Evolutionary conservation across 768 basidiomycete genomes (phyloP).

Genomic region (Strobilomyces dryophilus): DNA sequence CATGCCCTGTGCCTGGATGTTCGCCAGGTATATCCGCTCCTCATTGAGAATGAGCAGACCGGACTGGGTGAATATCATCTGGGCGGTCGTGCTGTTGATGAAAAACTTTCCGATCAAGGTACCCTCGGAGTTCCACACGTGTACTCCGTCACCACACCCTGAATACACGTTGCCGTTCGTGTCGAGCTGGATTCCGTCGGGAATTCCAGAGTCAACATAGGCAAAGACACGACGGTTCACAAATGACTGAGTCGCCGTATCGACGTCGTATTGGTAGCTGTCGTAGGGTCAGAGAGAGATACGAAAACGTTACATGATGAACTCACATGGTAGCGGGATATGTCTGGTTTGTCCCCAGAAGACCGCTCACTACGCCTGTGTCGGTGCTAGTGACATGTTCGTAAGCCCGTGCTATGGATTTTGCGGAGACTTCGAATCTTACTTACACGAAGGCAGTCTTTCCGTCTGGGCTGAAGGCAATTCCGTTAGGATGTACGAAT

Average conservation of each 20-base stretch:
- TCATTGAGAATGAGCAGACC: constrained; percentile 39
- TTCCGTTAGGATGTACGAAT: constrained; percentile 70
- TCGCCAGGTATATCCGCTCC: constrained; percentile 34
- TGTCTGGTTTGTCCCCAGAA: constrained; percentile 51
- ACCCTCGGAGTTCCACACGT: constrained; percentile 55
- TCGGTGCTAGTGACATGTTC: constrained; percentile 26
- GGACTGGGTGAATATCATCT: constrained; percentile 40
- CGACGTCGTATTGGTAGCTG: constrained; percentile 70
- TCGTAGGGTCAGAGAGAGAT: neutral
- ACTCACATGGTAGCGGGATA: constrained; percentile 66
- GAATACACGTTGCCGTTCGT: constrained; percentile 60
- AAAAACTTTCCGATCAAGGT: constrained; percentile 36
- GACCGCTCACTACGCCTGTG: constrained; percentile 36
- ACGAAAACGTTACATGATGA: neutral
- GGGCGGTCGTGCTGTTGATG: constrained; percentile 30
- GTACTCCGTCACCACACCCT: constrained; percentile 62
- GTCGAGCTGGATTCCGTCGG: constrained; percentile 68
- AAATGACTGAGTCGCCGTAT: constrained; percentile 49
- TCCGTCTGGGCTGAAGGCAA: constrained; percentile 66
- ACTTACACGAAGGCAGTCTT: constrained; percentile 60
- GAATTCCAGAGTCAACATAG: constrained; percentile 58
- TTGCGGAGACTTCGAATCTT: neutral
- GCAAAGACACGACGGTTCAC: constrained; percentile 64
- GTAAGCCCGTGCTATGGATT: constrained; percentile 4
- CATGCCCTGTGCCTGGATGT: constrained; percentile 31